Conservation (phyloP, 2,329 filamentous ascomycete genomes). For the Proliferodiscus dingleyae region DNA sequence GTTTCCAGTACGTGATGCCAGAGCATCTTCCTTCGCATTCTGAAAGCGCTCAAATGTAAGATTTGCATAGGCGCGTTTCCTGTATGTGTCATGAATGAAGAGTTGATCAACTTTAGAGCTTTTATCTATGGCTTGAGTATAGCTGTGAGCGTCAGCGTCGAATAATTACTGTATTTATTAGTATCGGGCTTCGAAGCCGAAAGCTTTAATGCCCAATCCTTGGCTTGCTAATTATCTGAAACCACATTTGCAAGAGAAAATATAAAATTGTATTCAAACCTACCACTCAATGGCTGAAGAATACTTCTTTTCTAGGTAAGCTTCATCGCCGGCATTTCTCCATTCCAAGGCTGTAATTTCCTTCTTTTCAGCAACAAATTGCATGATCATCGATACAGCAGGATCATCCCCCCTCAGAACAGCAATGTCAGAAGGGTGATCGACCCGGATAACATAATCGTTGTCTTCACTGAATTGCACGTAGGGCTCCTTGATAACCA, state of each 20-base stretch:
- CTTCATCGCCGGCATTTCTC: constrained; percentile 15
- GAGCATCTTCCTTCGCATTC: constrained; percentile 12
- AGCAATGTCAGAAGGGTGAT: constrained; percentile 21
- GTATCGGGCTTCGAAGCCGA: too few species aligned
- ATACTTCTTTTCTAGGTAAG: constrained; percentile 15
- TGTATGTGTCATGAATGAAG: constrained; percentile 4
- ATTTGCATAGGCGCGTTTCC: constrained; percentile 17
- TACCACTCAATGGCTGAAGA: constrained; percentile 15
- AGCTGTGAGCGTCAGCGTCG: constrained; percentile 1
- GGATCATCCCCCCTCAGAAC: constrained; percentile 17
- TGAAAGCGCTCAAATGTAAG: constrained; percentile 9
- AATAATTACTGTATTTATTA: too few species aligned
- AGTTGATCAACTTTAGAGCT: background rate
- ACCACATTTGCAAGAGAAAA: too few species aligned
- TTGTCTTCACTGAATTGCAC: constrained; percentile 11
- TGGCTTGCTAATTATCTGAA: too few species aligned
- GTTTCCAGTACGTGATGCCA: constrained; percentile 9
- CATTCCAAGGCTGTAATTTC: constrained; percentile 10
- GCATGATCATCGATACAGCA: constrained; percentile 17
- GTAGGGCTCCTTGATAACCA: constrained; percentile 19
- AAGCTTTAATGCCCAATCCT: too few species aligned
- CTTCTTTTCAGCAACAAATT: constrained; percentile 13
- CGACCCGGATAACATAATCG: constrained; percentile 13
- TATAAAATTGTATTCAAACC: too few species aligned
- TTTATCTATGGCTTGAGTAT: constrained; percentile 14